Percentiles rank a stretch among this genome's conserved stretches.
These are phyloP conservation scores for Trichosporon coremiiforme DNA, from an alignment of 1,284 basidiomycete species.

Conservation along the genomic window DNA sequence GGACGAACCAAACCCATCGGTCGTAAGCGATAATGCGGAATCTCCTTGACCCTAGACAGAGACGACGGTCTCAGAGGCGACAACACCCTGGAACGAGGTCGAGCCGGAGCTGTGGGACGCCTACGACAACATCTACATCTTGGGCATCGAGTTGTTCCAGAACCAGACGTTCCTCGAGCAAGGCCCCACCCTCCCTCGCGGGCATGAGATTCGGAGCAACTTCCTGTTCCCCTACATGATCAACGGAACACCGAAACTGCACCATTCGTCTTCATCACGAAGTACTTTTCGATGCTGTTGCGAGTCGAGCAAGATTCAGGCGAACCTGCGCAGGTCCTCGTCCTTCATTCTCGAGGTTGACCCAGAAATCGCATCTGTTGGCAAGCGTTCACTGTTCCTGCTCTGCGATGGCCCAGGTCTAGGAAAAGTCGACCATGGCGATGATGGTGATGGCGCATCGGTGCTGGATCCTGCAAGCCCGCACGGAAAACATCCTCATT, in stretches of 20 bases:
- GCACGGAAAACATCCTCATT: too few relatives aligned
- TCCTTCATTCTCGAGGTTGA: too few relatives aligned
- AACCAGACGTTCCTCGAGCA: too few relatives aligned
- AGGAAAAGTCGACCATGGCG: background rate
- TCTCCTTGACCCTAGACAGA: background rate
- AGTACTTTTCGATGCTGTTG: background rate
- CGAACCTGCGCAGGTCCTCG: too few relatives aligned
- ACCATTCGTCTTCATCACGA: background rate
- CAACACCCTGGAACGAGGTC: background rate
- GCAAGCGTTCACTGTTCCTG: too few relatives aligned
- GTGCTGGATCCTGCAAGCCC: background rate
- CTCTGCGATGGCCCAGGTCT: background rate
- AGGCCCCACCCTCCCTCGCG: too few relatives aligned
- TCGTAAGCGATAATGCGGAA: background rate
- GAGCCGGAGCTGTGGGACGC: background rate
- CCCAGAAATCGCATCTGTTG: too few relatives aligned
- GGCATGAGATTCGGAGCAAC: background rate
- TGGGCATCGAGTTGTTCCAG: background rate
- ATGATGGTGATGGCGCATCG: slow-evolving; percentile 1
- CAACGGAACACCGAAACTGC: background rate
- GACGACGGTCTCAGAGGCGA: background rate
- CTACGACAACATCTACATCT: background rate
- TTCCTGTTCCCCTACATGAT: background rate
- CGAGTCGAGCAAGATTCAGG: background rate
- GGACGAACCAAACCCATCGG: background rate